A percentile compares a stretch with the other conserved stretches of the same genome.
Conservation (phyloP, 2,329 filamentous ascomycete species). For the Exophiala calicioides region DNA sequence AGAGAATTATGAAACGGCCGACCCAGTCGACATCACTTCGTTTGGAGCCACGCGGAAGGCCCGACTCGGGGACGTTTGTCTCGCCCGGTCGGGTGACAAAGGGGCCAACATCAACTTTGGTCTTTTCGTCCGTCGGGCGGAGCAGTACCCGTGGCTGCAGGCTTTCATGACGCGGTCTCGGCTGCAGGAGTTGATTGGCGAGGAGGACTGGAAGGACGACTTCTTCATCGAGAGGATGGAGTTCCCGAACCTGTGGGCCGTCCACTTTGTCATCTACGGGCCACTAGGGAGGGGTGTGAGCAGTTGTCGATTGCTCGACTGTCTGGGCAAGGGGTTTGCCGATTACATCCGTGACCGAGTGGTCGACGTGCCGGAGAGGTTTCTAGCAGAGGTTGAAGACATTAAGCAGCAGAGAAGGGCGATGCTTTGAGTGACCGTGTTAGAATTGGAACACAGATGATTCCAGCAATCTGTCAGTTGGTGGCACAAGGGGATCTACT, state of each 20-base stretch:
- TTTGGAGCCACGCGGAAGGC: constrained; percentile 37
- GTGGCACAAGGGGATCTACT: too few relatives aligned
- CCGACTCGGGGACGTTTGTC: constrained; percentile 46
- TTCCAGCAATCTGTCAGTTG: too few relatives aligned
- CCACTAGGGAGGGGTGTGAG: constrained; percentile 50
- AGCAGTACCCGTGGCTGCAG: constrained; percentile 41
- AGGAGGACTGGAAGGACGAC: constrained; percentile 48
- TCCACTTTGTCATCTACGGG: constrained; percentile 55
- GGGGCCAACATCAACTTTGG: constrained; percentile 47
- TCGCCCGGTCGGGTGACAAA: constrained; percentile 47
- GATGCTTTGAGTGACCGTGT: constrained; percentile 20
- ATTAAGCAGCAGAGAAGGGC: constrained; percentile 22
- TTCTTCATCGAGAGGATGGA: constrained; percentile 51
- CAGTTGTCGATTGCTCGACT: constrained; percentile 51
- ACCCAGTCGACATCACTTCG: constrained; percentile 23
- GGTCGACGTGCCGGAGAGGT: constrained; percentile 42
- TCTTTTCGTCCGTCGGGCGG: constrained; percentile 36
- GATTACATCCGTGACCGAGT: constrained; percentile 52
- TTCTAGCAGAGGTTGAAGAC: constrained; percentile 20
- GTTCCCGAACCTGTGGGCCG: constrained; percentile 47
- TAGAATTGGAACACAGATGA: too few relatives aligned
- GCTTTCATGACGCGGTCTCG: constrained; percentile 43
- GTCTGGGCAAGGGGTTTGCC: constrained; percentile 55
- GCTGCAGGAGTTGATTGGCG: constrained; percentile 44
- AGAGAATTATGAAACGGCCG: constrained; percentile 17